A percentile compares a stretch with the other conserved stretches of the same genome.
Conservation (phyloP, 352 stramenopile genomes). For the Phytophthora sp. region DNA sequence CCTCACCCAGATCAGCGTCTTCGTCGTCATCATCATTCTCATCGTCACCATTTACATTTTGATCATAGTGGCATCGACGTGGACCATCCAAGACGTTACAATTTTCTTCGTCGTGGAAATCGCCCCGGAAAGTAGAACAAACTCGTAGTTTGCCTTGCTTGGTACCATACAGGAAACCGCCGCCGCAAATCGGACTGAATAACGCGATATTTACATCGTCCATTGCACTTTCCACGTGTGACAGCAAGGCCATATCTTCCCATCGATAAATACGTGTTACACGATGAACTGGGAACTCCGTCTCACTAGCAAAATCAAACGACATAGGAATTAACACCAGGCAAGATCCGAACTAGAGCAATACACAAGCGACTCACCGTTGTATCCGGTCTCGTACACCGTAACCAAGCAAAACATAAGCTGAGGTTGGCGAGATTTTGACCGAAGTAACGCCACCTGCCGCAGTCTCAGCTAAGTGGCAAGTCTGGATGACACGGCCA, state of each 20-base stretch:
- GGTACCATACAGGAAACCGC: conserved; percentile 98
- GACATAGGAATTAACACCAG: too few relatives aligned
- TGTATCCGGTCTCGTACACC: conserved; percentile 86
- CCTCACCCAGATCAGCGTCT: conserved; percentile 50
- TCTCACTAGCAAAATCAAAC: conserved; percentile 53
- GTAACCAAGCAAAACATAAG: conserved; percentile 87
- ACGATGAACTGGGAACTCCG: conserved; percentile 82
- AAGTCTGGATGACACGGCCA: conserved; percentile 82
- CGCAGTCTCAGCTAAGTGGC: conserved; percentile 77
- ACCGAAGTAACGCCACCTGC: conserved; percentile 89
- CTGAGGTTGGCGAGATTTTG: conserved; percentile 89
- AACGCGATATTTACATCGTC: conserved; percentile 99
- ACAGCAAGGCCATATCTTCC: conserved; percentile 90
- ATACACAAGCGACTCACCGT: conserved; percentile 58
- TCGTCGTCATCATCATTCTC: conserved; percentile 53
- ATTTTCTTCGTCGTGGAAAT: conserved; percentile 79
- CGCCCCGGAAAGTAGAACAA: conserved; percentile 76
- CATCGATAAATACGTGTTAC: conserved; percentile 90
- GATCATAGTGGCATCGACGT: conserved; percentile 66
- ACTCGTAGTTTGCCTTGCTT: conserved; percentile 96
- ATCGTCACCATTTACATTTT: conserved; percentile 56
- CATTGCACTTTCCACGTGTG: conserved; percentile 86
- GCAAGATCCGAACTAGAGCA: too few relatives aligned
- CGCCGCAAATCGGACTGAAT: conserved; percentile 96
- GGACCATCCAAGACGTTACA: conserved; percentile 81